phyloP scores from a whole-genome alignment of 139 green algal genomes.

The Chlamydomonas sp. region DNA sequence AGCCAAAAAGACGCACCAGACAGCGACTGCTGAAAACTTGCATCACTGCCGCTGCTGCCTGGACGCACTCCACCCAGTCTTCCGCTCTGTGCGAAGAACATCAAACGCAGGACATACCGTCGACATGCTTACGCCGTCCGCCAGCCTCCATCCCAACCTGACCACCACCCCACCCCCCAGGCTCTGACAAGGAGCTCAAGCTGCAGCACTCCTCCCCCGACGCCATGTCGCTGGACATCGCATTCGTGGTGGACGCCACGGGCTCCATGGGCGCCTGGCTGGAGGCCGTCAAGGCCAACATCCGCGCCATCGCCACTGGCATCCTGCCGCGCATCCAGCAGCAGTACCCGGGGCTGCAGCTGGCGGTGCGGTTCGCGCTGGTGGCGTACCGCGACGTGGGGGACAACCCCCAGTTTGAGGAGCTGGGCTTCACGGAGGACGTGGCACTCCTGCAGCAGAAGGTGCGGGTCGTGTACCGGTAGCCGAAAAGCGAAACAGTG shows the following conservation, averaged over 20 bases:
- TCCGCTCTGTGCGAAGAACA: too few relatives aligned
- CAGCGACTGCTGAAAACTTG: too few relatives aligned
- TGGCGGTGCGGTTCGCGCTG: constrained; percentile 43
- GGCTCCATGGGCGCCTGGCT: constrained; percentile 55
- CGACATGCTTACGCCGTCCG: too few relatives aligned
- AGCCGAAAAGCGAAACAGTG: too few relatives aligned
- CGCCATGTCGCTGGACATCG: constrained; percentile 49
- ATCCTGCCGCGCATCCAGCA: constrained; percentile 51
- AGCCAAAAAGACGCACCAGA: too few relatives aligned
- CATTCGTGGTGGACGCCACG: constrained; percentile 50
- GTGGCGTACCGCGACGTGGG: constrained; percentile 57
- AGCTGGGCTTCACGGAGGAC: constrained; percentile 45
- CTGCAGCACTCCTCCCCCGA: constrained; percentile 39
- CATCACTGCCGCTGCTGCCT: too few relatives aligned
- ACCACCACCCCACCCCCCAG: neutral
- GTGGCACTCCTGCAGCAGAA: constrained; percentile 4
- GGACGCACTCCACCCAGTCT: too few relatives aligned
- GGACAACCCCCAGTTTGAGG: constrained; percentile 41
- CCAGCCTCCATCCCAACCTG: too few relatives aligned
- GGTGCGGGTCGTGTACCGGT: too few relatives aligned
- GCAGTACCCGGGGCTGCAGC: constrained; percentile 40
- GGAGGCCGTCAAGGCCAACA: constrained; percentile 49
- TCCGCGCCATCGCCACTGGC: constrained; percentile 36
- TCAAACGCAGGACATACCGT: too few relatives aligned
- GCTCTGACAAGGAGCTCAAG: constrained; percentile 40